phyloP scores from a whole-genome alignment of 768 basidiomycete species.

The Xerocomellus chrysenteron region DNA sequence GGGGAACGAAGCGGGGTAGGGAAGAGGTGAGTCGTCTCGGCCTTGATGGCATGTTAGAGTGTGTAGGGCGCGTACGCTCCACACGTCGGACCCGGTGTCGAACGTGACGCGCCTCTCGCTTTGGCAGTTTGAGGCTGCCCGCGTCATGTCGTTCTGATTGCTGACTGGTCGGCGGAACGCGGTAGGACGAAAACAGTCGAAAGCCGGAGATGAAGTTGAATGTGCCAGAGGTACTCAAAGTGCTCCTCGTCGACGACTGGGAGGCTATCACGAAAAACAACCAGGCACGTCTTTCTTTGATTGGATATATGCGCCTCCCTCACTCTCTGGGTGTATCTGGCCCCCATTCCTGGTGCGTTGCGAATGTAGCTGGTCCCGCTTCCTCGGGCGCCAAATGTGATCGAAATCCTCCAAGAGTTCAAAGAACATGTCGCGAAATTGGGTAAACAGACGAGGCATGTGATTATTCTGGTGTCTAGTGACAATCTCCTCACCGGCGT shows the following conservation, averaged over 20 bases:
- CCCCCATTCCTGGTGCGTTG: background rate
- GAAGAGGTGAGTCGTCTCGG: constrained; percentile 57
- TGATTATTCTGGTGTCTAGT: constrained; percentile 2
- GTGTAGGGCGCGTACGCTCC: background rate
- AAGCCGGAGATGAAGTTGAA: constrained; percentile 88
- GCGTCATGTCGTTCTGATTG: background rate
- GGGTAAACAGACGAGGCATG: constrained; percentile 48
- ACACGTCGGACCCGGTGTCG: background rate
- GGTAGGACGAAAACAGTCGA: constrained; percentile 70
- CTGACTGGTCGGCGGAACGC: background rate
- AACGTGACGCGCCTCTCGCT: background rate
- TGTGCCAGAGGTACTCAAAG: constrained; percentile 88
- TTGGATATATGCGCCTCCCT: background rate
- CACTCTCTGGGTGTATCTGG: background rate
- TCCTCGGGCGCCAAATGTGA: constrained; percentile 77
- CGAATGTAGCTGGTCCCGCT: constrained; percentile 73
- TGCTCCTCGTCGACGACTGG: constrained; percentile 94
- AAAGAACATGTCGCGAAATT: constrained; percentile 56
- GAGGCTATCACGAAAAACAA: constrained; percentile 94
- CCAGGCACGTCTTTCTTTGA: constrained; percentile 51
- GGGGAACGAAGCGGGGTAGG: constrained; percentile 67
- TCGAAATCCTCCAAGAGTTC: constrained; percentile 76
- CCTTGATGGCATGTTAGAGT: background rate
- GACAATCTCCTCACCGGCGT: background rate
- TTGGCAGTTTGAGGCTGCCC: no score